These are phyloP conservation scores for Paecilomyces variotii DNA, from an alignment of 2,329 filamentous ascomycete genomes.

Conservation along the genomic window DNA sequence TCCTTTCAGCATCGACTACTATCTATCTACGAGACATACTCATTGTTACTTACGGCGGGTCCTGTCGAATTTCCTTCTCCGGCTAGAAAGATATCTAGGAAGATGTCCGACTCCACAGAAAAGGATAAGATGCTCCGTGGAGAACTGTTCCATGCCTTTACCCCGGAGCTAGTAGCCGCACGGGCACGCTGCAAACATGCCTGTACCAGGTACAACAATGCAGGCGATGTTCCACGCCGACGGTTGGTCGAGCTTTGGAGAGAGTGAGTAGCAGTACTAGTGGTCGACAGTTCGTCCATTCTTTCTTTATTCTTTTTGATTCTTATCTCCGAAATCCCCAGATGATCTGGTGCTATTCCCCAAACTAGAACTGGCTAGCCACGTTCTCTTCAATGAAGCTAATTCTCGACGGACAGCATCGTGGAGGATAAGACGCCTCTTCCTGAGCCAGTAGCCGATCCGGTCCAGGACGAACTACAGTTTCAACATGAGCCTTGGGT, in stretches of 20 bases:
- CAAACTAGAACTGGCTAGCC: not conserved
- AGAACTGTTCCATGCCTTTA: constrained; percentile 68
- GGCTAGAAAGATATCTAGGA: not conserved
- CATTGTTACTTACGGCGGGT: too few species aligned
- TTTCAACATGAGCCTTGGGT: constrained; percentile 62
- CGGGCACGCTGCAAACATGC: constrained; percentile 57
- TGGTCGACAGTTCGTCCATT: not conserved
- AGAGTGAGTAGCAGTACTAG: constrained; percentile 47
- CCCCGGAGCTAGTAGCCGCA: constrained; percentile 56
- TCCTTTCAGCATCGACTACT: not conserved
- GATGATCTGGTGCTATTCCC: not conserved
- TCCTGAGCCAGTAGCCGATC: constrained; percentile 49
- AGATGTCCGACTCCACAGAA: constrained; percentile 17
- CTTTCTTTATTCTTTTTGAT: not conserved
- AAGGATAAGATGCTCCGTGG: constrained; percentile 51
- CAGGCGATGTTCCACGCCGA: constrained; percentile 53
- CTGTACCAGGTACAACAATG: constrained; percentile 56
- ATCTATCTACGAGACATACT: not conserved
- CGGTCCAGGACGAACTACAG: constrained; percentile 57
- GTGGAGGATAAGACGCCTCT: constrained; percentile 54
- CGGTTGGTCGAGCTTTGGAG: constrained; percentile 60
- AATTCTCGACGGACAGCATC: constrained; percentile 42
- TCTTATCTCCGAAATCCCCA: not conserved
- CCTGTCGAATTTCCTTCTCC: not conserved
- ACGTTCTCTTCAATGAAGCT: not conserved